A percentile compares a stretch with the other conserved stretches of the same genome.
phyloP scores from a whole-genome alignment of 352 stramenopile species.

The Phytophthora litchii region DNA sequence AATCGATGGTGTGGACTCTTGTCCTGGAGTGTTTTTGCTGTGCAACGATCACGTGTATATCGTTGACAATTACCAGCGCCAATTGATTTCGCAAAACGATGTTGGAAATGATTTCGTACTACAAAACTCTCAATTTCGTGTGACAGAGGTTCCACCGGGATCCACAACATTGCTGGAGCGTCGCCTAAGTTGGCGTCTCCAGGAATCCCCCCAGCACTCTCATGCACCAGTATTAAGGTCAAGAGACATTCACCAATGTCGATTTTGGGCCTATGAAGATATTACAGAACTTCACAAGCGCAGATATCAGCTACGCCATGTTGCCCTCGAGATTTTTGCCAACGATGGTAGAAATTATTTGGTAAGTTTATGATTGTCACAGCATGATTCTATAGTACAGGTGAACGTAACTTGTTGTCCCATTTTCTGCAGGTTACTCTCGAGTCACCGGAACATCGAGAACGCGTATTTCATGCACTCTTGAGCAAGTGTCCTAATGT shows the following conservation, averaged over 20 bases:
- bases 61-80: slow-evolving; percentile 73
- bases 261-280: slow-evolving; percentile 78
- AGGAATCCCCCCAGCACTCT: slow-evolving; percentile 12
- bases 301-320: slow-evolving; percentile 74
- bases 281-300: slow-evolving; percentile 79
- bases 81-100: slow-evolving; percentile 4
- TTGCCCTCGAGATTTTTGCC: slow-evolving; percentile 79
- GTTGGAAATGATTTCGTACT: slow-evolving; percentile 5
- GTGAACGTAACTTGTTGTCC: neutral
- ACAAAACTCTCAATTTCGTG: slow-evolving; percentile 32
- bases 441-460: slow-evolving; percentile 61
- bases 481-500: slow-evolving; percentile 79
- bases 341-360: slow-evolving; percentile 78
- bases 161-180: slow-evolving; percentile 59
- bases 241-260: slow-evolving; percentile 62
- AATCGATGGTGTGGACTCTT: slow-evolving; percentile 82
- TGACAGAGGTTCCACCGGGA: slow-evolving; percentile 61
- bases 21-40: slow-evolving; percentile 69
- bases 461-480: slow-evolving; percentile 76
- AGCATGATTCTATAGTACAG: neutral
- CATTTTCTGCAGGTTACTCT: slow-evolving; percentile 58
- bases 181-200: slow-evolving; percentile 49
- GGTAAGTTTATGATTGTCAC: slow-evolving; percentile 38
- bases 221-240: slow-evolving; percentile 27
- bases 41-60: slow-evolving; percentile 77